phyloP scores from a whole-genome alignment of 805 yeast genomes.

The Kodamaea nitidulidarum region DNA sequence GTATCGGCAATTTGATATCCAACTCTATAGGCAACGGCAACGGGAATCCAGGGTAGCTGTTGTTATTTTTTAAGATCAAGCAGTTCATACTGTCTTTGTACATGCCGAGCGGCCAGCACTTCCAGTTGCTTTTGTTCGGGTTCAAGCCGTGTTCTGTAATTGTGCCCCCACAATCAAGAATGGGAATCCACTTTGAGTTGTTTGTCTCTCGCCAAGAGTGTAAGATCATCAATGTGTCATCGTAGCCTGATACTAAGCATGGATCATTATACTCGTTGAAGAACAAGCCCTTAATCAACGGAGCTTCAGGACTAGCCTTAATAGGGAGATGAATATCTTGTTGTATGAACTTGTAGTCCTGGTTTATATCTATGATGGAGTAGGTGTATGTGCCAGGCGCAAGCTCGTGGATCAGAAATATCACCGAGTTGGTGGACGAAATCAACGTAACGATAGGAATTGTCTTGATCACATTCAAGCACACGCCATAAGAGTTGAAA shows the following conservation, averaged over 20 bases:
- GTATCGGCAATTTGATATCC: constrained; percentile 63
- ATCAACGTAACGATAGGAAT: constrained; percentile 71
- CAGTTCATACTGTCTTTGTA: constrained; percentile 68
- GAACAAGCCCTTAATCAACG: constrained; percentile 62
- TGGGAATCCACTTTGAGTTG: constrained; percentile 85
- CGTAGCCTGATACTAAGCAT: constrained; percentile 69
- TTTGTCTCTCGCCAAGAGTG: constrained; percentile 72
- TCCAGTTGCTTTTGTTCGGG: constrained; percentile 46
- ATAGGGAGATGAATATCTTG: constrained; percentile 39
- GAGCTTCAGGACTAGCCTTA: constrained; percentile 17
- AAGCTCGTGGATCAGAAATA: constrained; percentile 47
- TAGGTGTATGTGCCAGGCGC: constrained; percentile 36
- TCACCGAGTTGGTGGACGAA: constrained; percentile 53
- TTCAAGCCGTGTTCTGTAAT: constrained; percentile 49
- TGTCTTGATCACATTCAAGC: constrained; percentile 63
- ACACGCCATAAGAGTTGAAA: constrained; percentile 70
- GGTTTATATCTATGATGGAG: constrained; percentile 45
- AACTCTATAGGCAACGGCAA: constrained; percentile 79
- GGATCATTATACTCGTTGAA: constrained; percentile 91
- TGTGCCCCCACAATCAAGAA: constrained; percentile 54
- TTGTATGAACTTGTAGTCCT: constrained; percentile 37
- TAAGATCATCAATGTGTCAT: constrained; percentile 65
- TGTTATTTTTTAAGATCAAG: constrained; percentile 62
- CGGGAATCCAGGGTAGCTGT: constrained; percentile 74
- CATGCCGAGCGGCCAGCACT: constrained; percentile 86